A percentile compares a stretch with the other conserved stretches of the same genome.
phyloP scores from a whole-genome alignment of 2,329 filamentous ascomycete genomes.

The Amphichorda felina region DNA sequence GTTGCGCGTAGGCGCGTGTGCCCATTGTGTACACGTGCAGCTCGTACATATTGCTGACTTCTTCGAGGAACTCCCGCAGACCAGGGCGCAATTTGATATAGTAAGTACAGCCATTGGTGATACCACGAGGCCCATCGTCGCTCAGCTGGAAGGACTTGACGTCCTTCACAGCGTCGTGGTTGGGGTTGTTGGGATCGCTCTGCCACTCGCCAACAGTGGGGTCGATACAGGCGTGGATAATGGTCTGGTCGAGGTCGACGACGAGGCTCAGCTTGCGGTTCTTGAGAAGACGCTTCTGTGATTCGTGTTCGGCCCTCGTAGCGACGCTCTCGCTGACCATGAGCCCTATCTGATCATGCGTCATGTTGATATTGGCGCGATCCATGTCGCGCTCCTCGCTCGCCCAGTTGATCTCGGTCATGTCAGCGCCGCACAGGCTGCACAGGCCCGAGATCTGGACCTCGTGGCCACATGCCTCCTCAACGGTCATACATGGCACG shows the following conservation, averaged over 20 bases:
- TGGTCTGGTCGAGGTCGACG: slow-evolving; percentile 94
- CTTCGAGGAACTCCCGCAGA: slow-evolving; percentile 66
- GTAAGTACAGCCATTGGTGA: slow-evolving; percentile 71
- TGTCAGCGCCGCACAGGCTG: slow-evolving; percentile 86
- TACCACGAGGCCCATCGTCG: slow-evolving; percentile 67
- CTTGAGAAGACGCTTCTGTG: slow-evolving; percentile 70
- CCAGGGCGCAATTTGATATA: slow-evolving; percentile 97
- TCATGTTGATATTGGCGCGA: slow-evolving; percentile 88
- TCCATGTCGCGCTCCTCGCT: slow-evolving; percentile 67
- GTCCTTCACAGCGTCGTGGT: slow-evolving; percentile 81
- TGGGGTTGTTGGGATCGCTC: slow-evolving; percentile 75
- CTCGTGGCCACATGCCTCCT: slow-evolving; percentile 85
- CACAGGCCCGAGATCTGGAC: slow-evolving; percentile 87
- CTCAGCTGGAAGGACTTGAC: slow-evolving; percentile 80
- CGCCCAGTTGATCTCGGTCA: slow-evolving; percentile 83
- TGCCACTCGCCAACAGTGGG: slow-evolving; percentile 96
- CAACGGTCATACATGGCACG: slow-evolving; percentile 57
- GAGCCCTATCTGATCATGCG: slow-evolving; percentile 79
- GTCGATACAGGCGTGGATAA: slow-evolving; percentile 96
- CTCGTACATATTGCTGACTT: slow-evolving; percentile 74
- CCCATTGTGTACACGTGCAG: slow-evolving; percentile 99
- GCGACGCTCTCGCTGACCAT: slow-evolving; percentile 79
- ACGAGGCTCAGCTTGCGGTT: slow-evolving; percentile 83
- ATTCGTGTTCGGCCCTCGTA: slow-evolving; percentile 68
- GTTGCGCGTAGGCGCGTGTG: slow-evolving; percentile 86